Conservation (phyloP, 2,329 filamentous ascomycete species). For the Juglanconis sp. region DNA sequence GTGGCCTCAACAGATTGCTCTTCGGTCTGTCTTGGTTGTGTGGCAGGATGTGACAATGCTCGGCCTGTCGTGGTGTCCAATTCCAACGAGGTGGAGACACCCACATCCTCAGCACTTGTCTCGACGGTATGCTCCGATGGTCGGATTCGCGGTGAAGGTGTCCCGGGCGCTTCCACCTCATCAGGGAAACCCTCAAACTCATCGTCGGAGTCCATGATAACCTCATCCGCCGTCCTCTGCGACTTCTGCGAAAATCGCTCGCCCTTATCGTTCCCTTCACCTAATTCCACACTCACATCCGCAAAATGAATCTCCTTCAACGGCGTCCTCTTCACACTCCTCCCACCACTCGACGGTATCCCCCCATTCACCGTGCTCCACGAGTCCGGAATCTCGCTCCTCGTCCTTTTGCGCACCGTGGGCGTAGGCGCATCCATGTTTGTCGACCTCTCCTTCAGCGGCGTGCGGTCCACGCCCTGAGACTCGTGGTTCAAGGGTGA, state of each 20-base stretch:
- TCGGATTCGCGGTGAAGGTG: slow-evolving; percentile 23
- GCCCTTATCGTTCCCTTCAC: slow-evolving; percentile 3
- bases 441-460: slow-evolving; percentile 34
- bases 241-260: not conserved
- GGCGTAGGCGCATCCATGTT: slow-evolving; percentile 26
- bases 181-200: slow-evolving; percentile 32
- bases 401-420: slow-evolving; percentile 24
- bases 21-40: not conserved
- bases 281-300: slow-evolving; percentile 15
- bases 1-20: not conserved
- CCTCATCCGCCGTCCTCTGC: slow-evolving; percentile 19
- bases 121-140: not conserved
- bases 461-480: slow-evolving; percentile 29
- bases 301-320: slow-evolving; percentile 15
- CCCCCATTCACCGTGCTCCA: slow-evolving; percentile 35
- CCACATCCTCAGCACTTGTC: not conserved
- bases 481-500: slow-evolving; percentile 20
- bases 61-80: not conserved
- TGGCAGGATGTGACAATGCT: not conserved
- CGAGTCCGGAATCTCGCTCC: slow-evolving; percentile 43
- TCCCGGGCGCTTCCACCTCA: slow-evolving; percentile 16
- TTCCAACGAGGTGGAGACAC: not conserved
- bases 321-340: slow-evolving; percentile 9
- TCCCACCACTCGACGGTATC: not conserved
- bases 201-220: slow-evolving; percentile 52